These are phyloP conservation scores for Dittrichia graveolens DNA, from an alignment of 129 eudicot genomes.

Conservation along the genomic window DNA sequence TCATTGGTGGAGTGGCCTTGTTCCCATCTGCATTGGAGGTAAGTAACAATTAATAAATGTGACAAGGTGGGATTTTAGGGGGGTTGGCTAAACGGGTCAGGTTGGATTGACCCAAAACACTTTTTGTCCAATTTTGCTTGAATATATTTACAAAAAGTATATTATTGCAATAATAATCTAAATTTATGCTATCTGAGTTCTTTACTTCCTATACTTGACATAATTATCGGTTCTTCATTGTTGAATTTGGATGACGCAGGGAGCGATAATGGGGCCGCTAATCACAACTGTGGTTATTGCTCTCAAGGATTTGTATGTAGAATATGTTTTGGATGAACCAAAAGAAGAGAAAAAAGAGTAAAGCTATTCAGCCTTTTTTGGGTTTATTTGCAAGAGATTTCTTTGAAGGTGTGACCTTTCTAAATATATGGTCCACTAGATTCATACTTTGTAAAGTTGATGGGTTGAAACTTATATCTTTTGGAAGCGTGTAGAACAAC, in stretches of 20 bases:
- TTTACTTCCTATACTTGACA: conserved; percentile 4
- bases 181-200: not conserved
- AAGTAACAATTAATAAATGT: conserved; percentile 21
- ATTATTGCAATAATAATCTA: not conserved
- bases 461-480: not conserved
- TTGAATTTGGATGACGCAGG: conserved; percentile 52
- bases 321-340: conserved; percentile 73
- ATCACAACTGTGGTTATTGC: conserved; percentile 94
- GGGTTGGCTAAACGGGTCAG: not conserved
- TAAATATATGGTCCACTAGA: not conserved
- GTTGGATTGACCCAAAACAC: not conserved
- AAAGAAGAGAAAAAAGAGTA: conserved; percentile 53
- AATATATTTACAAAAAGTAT: not conserved
- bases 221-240: conserved; percentile 7
- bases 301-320: conserved; percentile 82
- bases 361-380: conserved; percentile 1
- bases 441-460: conserved; percentile 27
- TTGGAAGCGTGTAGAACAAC: not conserved
- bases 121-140: not conserved
- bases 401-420: conserved; percentile 3
- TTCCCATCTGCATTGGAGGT: conserved; percentile 96
- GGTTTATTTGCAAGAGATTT: conserved; percentile 8
- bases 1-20: conserved; percentile 93
- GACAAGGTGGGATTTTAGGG: not conserved
- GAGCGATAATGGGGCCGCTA: conserved; percentile 98